phyloP scores from a whole-genome alignment of 1,139 yeast species.

The Sugiyamaella xylanicola region DNA sequence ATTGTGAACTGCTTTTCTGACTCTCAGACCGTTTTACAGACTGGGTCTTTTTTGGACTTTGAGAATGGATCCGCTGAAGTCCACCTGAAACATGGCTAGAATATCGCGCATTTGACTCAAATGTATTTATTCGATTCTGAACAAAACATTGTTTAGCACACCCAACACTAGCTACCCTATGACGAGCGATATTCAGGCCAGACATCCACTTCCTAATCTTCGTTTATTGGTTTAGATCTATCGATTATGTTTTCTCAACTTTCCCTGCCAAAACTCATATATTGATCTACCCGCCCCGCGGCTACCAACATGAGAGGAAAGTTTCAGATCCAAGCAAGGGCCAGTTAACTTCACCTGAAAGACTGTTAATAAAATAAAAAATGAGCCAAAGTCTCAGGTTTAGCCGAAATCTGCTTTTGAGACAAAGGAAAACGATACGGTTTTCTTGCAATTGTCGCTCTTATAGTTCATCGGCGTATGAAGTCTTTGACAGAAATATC shows the following conservation, averaged over 20 bases:
- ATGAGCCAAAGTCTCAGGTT: neutral
- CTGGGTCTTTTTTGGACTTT: too few species aligned
- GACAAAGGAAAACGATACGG: neutral
- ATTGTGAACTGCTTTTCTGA: too few species aligned
- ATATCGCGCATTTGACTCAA: too few species aligned
- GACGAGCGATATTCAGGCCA: slow-evolving; percentile 1
- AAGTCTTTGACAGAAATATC: slow-evolving; percentile 68
- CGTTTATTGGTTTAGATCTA: neutral
- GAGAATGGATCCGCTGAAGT: too few species aligned
- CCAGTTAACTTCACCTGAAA: too few species aligned
- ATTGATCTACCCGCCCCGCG: neutral
- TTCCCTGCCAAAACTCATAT: neutral
- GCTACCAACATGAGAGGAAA: slow-evolving; percentile 10
- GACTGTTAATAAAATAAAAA: too few species aligned
- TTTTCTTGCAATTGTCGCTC: neutral
- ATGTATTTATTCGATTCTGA: too few species aligned
- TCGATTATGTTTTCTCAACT: neutral
- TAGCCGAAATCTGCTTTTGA: neutral
- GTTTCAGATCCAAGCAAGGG: neutral
- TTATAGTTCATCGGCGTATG: slow-evolving; percentile 32
- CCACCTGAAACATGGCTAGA: too few species aligned
- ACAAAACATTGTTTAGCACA: neutral
- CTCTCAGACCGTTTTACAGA: too few species aligned
- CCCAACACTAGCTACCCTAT: neutral
- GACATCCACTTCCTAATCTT: neutral